Conservation (phyloP, 1,139 yeast genomes). For the Petasospora rhodanensis region DNA sequence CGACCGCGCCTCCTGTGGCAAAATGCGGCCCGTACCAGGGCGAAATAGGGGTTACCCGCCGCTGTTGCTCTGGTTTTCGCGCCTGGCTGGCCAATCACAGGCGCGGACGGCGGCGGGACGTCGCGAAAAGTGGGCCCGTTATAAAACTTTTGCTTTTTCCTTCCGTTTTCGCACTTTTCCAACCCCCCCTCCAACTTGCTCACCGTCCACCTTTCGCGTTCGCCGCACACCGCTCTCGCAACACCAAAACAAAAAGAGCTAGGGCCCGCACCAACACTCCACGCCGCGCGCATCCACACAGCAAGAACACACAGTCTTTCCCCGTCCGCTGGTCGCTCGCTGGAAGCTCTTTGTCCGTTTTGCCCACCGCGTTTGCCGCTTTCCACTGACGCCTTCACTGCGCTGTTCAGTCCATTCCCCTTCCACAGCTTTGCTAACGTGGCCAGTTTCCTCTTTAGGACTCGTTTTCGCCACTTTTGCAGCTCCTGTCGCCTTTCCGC, state of each 20-base stretch:
- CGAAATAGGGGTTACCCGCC: conserved; percentile 10
- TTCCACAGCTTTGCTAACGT: neutral
- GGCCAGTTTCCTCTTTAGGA: conserved; percentile 14
- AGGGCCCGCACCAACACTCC: neutral
- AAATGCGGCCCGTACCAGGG: conserved; percentile 8
- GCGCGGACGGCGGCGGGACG: conserved; percentile 1
- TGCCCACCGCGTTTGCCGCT: neutral
- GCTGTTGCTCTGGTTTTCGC: conserved; percentile 9
- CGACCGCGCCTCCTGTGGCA: conserved; percentile 8
- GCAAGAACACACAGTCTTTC: neutral
- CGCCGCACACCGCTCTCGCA: too few relatives aligned
- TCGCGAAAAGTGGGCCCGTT: conserved; percentile 5
- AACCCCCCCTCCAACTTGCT: conserved; percentile 25
- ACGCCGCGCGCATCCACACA: too few relatives aligned
- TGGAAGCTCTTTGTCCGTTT: conserved; percentile 3
- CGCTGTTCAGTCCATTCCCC: conserved; percentile 29
- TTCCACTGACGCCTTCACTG: conserved; percentile 35
- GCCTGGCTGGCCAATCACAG: conserved; percentile 9
- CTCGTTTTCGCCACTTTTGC: too few relatives aligned
- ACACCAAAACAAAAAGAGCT: too few relatives aligned
- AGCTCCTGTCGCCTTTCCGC: too few relatives aligned
- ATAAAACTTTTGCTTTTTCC: conserved; percentile 27
- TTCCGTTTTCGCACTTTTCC: conserved; percentile 63
- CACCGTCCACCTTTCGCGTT: too few relatives aligned
- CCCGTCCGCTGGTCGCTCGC: conserved; percentile 4